Percentiles rank a stretch among this genome's conserved stretches.
Conservation (phyloP, 441 rosid genomes). For the Sinapis alba region DNA sequence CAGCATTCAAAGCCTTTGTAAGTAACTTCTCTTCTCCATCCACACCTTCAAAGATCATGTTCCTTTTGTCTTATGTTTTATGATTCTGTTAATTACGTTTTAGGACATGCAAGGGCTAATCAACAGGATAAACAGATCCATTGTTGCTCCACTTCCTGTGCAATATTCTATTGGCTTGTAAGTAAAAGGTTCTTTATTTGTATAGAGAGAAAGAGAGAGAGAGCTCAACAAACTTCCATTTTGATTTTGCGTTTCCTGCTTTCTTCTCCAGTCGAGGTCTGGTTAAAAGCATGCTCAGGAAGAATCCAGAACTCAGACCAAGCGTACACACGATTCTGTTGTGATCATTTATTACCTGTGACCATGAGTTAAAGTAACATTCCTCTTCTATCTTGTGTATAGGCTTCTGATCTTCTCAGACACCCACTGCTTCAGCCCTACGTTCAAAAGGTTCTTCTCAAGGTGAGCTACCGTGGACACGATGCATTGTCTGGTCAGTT, state of each 20-base stretch:
- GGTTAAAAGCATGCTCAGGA: constrained; percentile 95
- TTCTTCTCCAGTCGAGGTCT: constrained; percentile 80
- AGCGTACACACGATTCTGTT: constrained; percentile 58
- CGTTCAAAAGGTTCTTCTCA: constrained; percentile 65
- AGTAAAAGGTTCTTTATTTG: constrained; percentile 30
- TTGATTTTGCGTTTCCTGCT: constrained; percentile 20
- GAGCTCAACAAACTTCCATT: background rate
- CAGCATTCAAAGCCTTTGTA: constrained; percentile 96
- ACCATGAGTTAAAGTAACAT: background rate
- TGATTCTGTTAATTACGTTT: constrained; percentile 4
- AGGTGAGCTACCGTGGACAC: constrained; percentile 69
- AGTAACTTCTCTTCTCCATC: constrained; percentile 33
- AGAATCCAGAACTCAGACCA: constrained; percentile 94
- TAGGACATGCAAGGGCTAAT: constrained; percentile 98
- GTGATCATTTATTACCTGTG: background rate
- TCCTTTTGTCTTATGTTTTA: constrained; percentile 4
- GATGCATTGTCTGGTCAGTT: constrained; percentile 57
- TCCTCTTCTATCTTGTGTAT: constrained; percentile 23
- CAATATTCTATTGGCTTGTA: constrained; percentile 84
- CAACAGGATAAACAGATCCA: constrained; percentile 86
- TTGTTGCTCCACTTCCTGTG: constrained; percentile 92
- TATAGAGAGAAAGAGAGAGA: too few relatives aligned
- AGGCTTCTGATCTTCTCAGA: constrained; percentile 90
- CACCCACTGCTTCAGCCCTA: constrained; percentile 76
- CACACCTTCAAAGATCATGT: constrained; percentile 6